Base-by-base conservation (phyloP, 805 yeast species). In the Candida adriatica region DNA sequence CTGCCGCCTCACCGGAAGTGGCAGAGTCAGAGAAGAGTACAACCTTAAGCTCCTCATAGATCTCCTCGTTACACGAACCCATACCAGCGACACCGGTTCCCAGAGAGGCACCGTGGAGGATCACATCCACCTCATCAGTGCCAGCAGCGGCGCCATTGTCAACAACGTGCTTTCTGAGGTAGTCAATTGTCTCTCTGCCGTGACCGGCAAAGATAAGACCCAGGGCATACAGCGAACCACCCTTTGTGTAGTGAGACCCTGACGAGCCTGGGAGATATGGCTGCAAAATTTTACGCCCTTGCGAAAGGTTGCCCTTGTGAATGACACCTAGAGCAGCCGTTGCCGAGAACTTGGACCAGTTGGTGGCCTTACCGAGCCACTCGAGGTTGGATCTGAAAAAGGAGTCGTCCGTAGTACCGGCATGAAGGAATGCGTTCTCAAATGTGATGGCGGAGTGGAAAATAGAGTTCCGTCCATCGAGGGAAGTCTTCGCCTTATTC, bases 281-380 rank as follows among this genome's bases (percentile, higher is more conserved):
- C 44, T 80, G 79, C 54, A 92, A 70, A 30, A 90, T 75, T 42
- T 79, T 73, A 53, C 78, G 77, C 33, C 97, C 98, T 54, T 87
- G 95, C 1, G 94, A 73, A 36, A 92, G 68, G 57, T 90, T 90
- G 33, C 98, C 97, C 52, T 81, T 83, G 56, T 92, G 97, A 45
- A 92, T 88, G 18, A 90, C 97, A 54, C 98, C 98, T 39, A 92
- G 65, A 10, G 97, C 96, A 7, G 97, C 97, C 10, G 97, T 90
- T 2, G 97, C 96, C 0, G 95, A 78, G 57, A 92, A 92, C 55
- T 90, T 92, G 6, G 96, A 87, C 98, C 98, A 92, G 59, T 90
- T 87, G 28, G 90, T 79, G n/a, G 98, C 96, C 60, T 87, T 85
- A 26, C 94, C 94, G 45, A 92, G 68, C 96, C 97, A 92, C 49